Evolutionary conservation across 306 rosid genomes (phyloP), one percentile per base, ranked within the genome.

Genomic region (Prunus armeniaca): DNA sequence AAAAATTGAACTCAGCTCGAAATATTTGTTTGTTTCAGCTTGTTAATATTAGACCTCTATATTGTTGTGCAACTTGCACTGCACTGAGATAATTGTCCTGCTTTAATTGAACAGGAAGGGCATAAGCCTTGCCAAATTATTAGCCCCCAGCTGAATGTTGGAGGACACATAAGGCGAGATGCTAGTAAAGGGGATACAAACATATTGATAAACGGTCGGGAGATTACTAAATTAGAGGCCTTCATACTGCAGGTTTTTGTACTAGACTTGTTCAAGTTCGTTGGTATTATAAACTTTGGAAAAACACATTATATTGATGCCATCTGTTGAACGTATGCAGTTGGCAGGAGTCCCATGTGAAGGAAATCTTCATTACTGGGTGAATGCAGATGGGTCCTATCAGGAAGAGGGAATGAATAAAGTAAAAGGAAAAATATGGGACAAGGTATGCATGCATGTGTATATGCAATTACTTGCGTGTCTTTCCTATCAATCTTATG

Each of bases 401-500:
- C 86, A 77, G 83, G 93, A 93, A 86, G 98, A 85, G 82, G 98
- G 98, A 80, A 93, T 91, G 94, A 89, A 66, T 18, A 61, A 76
- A 20, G 55, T 76, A 11, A 84, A 71, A 78, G 96, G 90, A 30
- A 79, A 34, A 70, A 87, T 93, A 67, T 93, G 98, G 98, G 83
- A 79, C 61, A 89, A 83, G 93, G 98, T 93, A 74, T 25, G 79
- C 52, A 50, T 68, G 74, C 62, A 13, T 75, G 32, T 46, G 24
- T 52, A 73, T 58, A 11, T 25, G 80, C 76, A 56, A 76, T 65
- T 27, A 78, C 27, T 70, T 72, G 60, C 41, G 50, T 83, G 57
- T 61, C 34, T 79, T 77, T 57, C 67, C 30, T 49, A 49, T 72
- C 20, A 50, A 55, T 15, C 11, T 22, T 28, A 12, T 50, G 46